Evolutionary conservation across 1,284 basidiomycete species (phyloP), one percentile per base, ranked within the genome.

Genomic region (Vanrija humicola): DNA sequence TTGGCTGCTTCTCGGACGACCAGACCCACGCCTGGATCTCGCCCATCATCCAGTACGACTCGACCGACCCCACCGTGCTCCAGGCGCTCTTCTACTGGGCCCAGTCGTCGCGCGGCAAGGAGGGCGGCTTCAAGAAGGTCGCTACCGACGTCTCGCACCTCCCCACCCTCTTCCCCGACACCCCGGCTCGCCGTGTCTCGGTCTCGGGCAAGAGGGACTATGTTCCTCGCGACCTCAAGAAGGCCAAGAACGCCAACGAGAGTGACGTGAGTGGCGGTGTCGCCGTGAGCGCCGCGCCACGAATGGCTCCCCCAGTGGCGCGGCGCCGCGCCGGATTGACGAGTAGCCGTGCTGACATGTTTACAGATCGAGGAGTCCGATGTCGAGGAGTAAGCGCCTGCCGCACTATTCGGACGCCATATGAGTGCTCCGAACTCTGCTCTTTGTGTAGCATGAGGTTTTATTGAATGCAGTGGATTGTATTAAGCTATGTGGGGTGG

Each of bases 51-150:
- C 38, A 55, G 8, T 70, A 55, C 48, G 63, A 71, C 49, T 50
- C 64, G n/a, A 56, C 53, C 25, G 56, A 62, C 18, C 75, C 75
- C 16, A 70, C 65, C 49, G 64, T 76, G 34, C 58, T 72, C 48
- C 65, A 74, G 55, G 61, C 70, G 4, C 61, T 78, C 42, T 62
- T 75, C 50, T 77, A 67, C 67, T 78, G 77, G 77, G 59, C 68
- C 29, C 58, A 66, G 69, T 71, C 58, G 56, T 66, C 65, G 18
- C 38, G 54, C 38, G 50, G 52, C 46, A 54, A 46, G 40, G 26
- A 28, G 43, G 39, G 23, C 45, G 52, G 46, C 46, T 56, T 59
- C 38, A 21, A 40, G 38, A 46, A 38, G 34, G 18, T 43, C 18
- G 23, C 54, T 46, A 69, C 73, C 62, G 70, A 76, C 55, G 64